Evolutionary conservation across 345 rosid species (phyloP), one percentile per base, ranked within the genome.

Genomic region (Citrus cavaleriei): DNA sequence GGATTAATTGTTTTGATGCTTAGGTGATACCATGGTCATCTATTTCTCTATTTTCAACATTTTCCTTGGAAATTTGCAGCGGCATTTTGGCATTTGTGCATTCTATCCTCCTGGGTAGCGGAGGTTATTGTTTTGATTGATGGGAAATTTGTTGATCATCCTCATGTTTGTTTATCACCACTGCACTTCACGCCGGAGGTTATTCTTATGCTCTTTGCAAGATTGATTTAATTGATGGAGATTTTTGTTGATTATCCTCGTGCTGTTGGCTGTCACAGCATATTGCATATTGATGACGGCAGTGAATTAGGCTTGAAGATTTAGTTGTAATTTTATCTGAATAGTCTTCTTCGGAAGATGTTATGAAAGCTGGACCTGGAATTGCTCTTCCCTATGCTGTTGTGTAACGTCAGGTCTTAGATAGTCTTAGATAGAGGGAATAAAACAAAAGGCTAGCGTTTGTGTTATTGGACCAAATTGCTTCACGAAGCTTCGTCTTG

Each of bases 1-100:
- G 81, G 88, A 74, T 74, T 73, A 59, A 82, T 59, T 74, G 28
- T 57, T 72, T 83, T 63, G 76, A 64, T 78, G 62, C 57, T 42
- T 74, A 77, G 82, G 78, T 25, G 57, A 62, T 69, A 65, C 54
- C 35, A 28, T 78, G 72, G 38, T 46, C 78, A 60, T 71, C 49
- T 59, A 8, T 65, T 60, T 32, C 19, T 14, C 28, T 37, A 12
- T 71, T n/a, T 51, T 64, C 7, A 22, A 58, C 22, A 4, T 69
- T 60, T 62, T 42, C 19, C 16, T 28, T 34, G 2, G 42, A 60
- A 68, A 80, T 62, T 38, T 67, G 25, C 34, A 57, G 84, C 60
- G 77, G 75, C 70, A 63, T 70, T 68, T 70, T 74, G 70, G 74
- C 35, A 61, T 51, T 60, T 61, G 54, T 60, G 57, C 79, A 72